Percentiles rank a stretch among this genome's conserved stretches.
Conservation (phyloP, 306 rosid species). For the Acmispon strigosus region DNA sequence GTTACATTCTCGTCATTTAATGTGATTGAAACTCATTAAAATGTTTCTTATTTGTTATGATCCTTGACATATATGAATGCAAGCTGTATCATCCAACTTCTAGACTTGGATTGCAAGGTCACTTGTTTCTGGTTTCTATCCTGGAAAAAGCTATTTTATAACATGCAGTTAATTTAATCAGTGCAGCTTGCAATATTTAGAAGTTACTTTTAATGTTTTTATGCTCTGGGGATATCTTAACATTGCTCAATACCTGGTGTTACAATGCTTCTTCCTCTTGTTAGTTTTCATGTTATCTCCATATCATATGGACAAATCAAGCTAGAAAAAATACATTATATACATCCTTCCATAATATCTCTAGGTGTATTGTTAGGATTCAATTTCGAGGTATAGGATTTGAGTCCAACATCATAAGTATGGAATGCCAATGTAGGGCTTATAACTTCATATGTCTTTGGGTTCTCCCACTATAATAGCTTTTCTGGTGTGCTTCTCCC, state of each 20-base stretch:
- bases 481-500: background rate
- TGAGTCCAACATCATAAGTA: background rate
- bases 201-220: background rate
- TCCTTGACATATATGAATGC: constrained; percentile 11
- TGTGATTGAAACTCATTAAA: constrained; percentile 1
- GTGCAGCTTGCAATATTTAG: constrained; percentile 10
- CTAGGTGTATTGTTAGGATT: background rate
- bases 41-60: constrained; percentile 9
- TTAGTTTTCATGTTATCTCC: background rate
- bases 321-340: background rate
- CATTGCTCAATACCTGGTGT: background rate
- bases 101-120: background rate
- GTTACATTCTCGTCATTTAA: background rate
- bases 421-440: background rate
- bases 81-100: background rate
- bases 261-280: background rate
- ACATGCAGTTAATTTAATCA: background rate
- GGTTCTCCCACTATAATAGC: background rate
- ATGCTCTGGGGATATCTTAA: background rate
- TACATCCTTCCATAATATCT: background rate
- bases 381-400: background rate
- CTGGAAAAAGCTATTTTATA: background rate
- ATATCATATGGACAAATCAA: background rate
- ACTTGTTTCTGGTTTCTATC: constrained; percentile 9
- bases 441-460: background rate